These are phyloP conservation scores for Fusarium agapanthi DNA, from an alignment of 2,329 filamentous ascomycete species.

Conservation along the genomic window DNA sequence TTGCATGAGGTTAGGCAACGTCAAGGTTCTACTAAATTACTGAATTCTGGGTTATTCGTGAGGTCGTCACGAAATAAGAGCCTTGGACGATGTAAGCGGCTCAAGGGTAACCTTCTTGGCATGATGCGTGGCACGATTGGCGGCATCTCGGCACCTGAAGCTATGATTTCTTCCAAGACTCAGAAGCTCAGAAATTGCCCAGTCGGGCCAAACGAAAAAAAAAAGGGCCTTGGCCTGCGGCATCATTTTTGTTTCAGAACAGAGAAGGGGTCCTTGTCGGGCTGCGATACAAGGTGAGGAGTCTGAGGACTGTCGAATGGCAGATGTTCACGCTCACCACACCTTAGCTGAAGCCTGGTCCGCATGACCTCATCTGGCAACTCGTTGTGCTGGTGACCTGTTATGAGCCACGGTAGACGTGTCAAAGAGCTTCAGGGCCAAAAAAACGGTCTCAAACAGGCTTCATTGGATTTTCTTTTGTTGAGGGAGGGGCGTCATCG, in stretches of 20 bases:
- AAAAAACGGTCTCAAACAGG: conserved; percentile 29
- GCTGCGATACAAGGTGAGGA: neutral
- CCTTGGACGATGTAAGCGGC: conserved; percentile 33
- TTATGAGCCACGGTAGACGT: conserved; percentile 27
- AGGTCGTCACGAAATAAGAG: conserved; percentile 2
- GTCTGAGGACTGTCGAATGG: conserved; percentile 14
- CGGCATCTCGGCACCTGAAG: conserved; percentile 6
- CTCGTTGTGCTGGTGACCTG: conserved; percentile 14
- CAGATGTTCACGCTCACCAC: conserved; percentile 20
- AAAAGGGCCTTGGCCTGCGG: conserved; percentile 12
- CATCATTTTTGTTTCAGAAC: conserved; percentile 39
- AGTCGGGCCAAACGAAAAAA: neutral
- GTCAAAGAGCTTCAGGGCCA: conserved; percentile 23
- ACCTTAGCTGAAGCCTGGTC: conserved; percentile 23
- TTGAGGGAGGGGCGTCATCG: conserved; percentile 29
- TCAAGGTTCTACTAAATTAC: neutral
- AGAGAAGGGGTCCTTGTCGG: conserved; percentile 6
- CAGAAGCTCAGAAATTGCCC: conserved; percentile 14
- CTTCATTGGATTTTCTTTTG: conserved; percentile 16
- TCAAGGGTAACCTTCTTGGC: conserved; percentile 26
- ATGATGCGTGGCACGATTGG: conserved; percentile 6
- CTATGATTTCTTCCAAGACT: neutral
- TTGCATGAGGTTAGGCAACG: neutral
- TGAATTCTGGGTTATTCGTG: neutral
- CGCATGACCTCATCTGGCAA: conserved; percentile 40